Base-by-base conservation (phyloP, 176 grass and related monocot species). In the Oryza meyeriana region DNA sequence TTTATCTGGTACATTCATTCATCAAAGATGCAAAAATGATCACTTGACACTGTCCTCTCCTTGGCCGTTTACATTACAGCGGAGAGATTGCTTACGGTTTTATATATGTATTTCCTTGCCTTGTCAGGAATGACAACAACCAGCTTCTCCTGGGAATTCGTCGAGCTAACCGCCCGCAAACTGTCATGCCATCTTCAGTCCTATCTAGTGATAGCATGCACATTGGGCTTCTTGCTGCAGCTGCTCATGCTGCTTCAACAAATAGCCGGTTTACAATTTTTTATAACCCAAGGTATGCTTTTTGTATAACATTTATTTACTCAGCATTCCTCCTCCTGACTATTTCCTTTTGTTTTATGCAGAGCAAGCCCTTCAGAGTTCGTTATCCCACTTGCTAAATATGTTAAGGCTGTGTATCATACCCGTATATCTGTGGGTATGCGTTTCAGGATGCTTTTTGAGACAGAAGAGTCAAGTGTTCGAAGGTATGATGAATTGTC, bases 171-270 rank as follows among this genome's bases (percentile, higher is more conserved):
- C 74, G 95, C 25, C 92, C 88, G 30, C 95, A 95, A 85, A 98
- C 95, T 39, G 84, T 98, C 12, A 93, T 98, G 95, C 95, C 95
- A 79, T 98, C 95, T 74, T 98, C 95, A 26, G 95, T 98, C 61
- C 84, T 98, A 67, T 98, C 95, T n/a, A 98, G 95, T 73, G 95
- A 95, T 75, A 98, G 95, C 86, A 98, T 98, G 95, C 95, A 98
- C 57, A 97, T 98, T 40, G 95, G 95, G 69, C 86, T 98, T 77
- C 95, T 98, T 82, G 95, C 95, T 47, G 95, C 95, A 75, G 95
- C 95, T 71, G 88, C 92, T 86, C 95, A 98, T 91, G 95, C 95
- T 42, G 95, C 95, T 27, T 85, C 92, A 33, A 98, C 95, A 81
- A 98, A 98, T 86, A 94, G 92, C 79, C 90, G 95, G 64, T 98